Conservation (phyloP, 345 rosid genomes). For the Populus davidiana region DNA sequence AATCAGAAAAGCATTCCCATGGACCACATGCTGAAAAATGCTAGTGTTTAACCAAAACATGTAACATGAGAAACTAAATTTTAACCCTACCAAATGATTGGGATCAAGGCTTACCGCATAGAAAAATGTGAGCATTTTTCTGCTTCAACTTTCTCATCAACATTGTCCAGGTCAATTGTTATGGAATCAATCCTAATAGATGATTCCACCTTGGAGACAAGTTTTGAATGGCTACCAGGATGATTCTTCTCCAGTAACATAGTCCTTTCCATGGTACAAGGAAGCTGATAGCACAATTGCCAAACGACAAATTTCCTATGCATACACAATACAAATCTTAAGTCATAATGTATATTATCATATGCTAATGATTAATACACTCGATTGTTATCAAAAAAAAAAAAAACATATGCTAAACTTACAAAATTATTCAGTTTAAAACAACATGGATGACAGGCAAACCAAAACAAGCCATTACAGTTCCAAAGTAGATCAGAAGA, state of each 20-base stretch:
- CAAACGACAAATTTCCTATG: conserved; percentile 9
- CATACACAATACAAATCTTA: conserved; percentile 2
- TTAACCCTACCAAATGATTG: neutral
- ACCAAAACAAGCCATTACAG: conserved; percentile 14
- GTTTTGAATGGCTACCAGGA: conserved; percentile 27
- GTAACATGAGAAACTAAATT: neutral
- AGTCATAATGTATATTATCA: conserved; percentile 11
- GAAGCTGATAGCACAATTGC: conserved; percentile 14
- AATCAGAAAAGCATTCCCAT: neutral
- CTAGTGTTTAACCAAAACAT: neutral
- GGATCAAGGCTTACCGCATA: conserved; percentile 53
- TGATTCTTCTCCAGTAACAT: conserved; percentile 29
- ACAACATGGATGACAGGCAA: neutral
- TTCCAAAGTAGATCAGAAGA: conserved; percentile 14
- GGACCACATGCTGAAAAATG: neutral
- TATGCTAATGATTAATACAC: neutral
- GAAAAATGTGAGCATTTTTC: conserved; percentile 62
- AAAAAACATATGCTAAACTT: neutral
- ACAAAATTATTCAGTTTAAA: neutral
- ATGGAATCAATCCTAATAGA: conserved; percentile 54
- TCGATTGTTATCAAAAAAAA: too few species aligned
- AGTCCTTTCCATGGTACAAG: conserved; percentile 26
- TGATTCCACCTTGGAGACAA: conserved; percentile 40
- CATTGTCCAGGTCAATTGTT: conserved; percentile 46
- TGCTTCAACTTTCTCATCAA: conserved; percentile 31